These are phyloP conservation scores for Neurospora sublineolata DNA, from an alignment of 495 filamentous ascomycete genomes.

Conservation along the genomic window DNA sequence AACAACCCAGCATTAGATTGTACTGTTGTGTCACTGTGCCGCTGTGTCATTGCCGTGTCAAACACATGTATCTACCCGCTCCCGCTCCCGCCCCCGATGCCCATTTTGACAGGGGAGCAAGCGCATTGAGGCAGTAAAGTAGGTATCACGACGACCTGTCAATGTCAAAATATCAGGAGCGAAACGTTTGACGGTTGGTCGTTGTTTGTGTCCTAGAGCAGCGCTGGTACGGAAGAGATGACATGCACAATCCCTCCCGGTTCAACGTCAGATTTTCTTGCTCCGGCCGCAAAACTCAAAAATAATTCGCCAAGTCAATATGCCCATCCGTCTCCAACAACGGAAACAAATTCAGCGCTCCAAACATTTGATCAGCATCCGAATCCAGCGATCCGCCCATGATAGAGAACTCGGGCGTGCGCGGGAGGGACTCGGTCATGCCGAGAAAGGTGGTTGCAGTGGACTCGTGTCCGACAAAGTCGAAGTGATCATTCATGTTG, in stretches of 20 bases:
- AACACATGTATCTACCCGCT: too few species aligned
- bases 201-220: too few species aligned
- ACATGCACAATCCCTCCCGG: not conserved
- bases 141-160: too few species aligned
- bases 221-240: too few species aligned
- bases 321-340: conserved; percentile 32
- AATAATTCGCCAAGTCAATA: conserved; percentile 32
- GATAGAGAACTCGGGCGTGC: conserved; percentile 16
- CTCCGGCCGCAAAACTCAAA: conserved; percentile 12
- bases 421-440: conserved; percentile 8
- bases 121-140: too few species aligned
- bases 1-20: not conserved
- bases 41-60: too few species aligned
- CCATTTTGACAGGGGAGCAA: too few species aligned
- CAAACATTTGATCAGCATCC: conserved; percentile 27
- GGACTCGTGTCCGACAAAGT: not conserved
- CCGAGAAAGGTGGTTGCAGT: conserved; percentile 12
- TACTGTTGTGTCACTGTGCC: too few species aligned
- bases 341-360: conserved; percentile 33
- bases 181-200: too few species aligned
- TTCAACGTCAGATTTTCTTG: not conserved
- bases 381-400: conserved; percentile 15
- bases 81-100: too few species aligned
- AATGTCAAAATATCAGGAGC: too few species aligned
- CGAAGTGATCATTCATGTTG: not conserved